A percentile compares a stretch with the other conserved stretches of the same genome.
Evolutionary conservation across 352 stramenopile species (phyloP).

Genomic region (Globisporangium paddicum): DNA sequence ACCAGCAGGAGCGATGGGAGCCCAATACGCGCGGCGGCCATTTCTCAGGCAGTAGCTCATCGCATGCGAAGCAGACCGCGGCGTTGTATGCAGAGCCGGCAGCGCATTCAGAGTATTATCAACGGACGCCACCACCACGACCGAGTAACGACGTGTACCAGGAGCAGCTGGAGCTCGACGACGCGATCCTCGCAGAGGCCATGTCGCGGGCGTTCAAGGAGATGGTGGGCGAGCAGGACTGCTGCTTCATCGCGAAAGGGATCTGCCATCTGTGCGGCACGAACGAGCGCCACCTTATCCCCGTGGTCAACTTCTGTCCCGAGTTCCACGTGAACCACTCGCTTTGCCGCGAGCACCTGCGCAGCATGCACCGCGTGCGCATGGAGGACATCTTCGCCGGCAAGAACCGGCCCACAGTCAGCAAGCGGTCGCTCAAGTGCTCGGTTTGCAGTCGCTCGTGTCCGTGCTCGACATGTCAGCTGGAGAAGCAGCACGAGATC

Average conservation of each 20-base stretch:
- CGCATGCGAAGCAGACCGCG: not conserved
- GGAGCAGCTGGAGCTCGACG: conserved; percentile 33
- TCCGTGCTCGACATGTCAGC: conserved; percentile 51
- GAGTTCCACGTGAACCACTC: conserved; percentile 60
- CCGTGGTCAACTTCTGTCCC: conserved; percentile 77
- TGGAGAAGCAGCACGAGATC: conserved; percentile 25
- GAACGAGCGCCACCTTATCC: conserved; percentile 39
- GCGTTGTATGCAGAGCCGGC: not conserved
- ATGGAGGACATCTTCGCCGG: conserved; percentile 72
- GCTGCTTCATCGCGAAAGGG: conserved; percentile 70
- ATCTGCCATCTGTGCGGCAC: conserved; percentile 62
- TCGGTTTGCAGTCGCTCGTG: conserved; percentile 56
- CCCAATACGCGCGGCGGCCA: not conserved
- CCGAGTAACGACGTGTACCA: not conserved
- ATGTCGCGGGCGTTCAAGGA: conserved; percentile 54
- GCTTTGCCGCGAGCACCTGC: conserved; percentile 68
- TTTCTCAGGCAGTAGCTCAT: not conserved
- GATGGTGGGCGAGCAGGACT: conserved; percentile 49
- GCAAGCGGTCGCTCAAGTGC: conserved; percentile 58
- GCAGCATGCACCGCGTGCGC: conserved; percentile 63
- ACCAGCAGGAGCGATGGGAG: conserved; percentile 9
- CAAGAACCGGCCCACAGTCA: conserved; percentile 60
- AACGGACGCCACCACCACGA: not conserved
- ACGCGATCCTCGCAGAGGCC: conserved; percentile 30
- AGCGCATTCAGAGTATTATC: not conserved